Base-by-base conservation (phyloP, 2,329 filamentous ascomycete species). In the Fusarium albidum region DNA sequence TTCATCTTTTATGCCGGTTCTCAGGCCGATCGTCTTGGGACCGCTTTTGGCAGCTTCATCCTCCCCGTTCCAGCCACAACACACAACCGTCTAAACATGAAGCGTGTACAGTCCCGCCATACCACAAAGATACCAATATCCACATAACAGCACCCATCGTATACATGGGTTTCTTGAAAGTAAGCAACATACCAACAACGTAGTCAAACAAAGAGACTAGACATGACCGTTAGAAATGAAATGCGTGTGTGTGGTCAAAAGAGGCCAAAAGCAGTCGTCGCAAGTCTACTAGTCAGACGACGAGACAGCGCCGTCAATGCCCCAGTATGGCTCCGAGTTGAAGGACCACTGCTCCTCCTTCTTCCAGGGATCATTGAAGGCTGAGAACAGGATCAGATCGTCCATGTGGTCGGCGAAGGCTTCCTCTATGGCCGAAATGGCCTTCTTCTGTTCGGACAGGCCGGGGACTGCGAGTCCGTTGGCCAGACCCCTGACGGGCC, bases 361-460 rank as follows among this genome's bases (percentile, higher is more conserved):
- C 80, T 96, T 96, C 91, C 92, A 96, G 43, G 79, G 67, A 57
- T 92, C 89, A 72, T 96, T 89, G 76, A 88, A 94, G 4, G 90
- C 87, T 25, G 88, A 89, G 75, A 95, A 94, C 17, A 96, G 76
- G 60, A 93, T 82, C 35, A 94, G 67, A 48, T 85, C 73, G 4
- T 70, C 69, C 1, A 76, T 71, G 42, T 75, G 81, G 41, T 72
- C 69, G 12, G 75, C 67, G 68, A 92, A 92, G 3, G 78, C 76
- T 31, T 69, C 67, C 70, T 82, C 84, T 66, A 96, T 83, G 18
- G 86, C 87, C 6, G 75, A 70, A 29, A 96, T 71, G 10, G 92
- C 92, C 17, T 72, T 70, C 10, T 76, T 69, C 71, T 96, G 92
- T 61, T 92, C 85, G 10, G 79, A 75, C n/a, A 76, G 65, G 11